Evolutionary conservation across 2,329 filamentous ascomycete species (phyloP), one percentile per base, ranked within the genome.

Genomic region (Amesomyces nigricolor): DNA sequence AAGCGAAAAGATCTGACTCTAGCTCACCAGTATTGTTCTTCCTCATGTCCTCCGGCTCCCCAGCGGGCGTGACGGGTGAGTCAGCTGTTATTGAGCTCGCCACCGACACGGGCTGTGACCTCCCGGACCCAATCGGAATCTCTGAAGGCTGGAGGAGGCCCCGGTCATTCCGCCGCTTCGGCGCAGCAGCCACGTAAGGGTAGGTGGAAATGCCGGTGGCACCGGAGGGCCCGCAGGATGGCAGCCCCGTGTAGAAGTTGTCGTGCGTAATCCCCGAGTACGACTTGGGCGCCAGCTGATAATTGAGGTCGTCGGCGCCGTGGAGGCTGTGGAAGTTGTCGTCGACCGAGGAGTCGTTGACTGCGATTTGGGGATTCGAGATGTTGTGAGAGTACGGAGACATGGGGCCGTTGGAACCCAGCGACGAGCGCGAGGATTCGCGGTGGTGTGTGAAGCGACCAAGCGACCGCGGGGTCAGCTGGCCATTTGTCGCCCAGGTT

Each of bases 381-480:
- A 73, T 78, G 63, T 74, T 81, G 55, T 76, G 71, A 39, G 75
- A 77, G 66, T 75, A 85, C 3, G 82, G 81, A 16, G 82, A 85
- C 0, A 77, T 73, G 16, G 82, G 82, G n/a, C 78, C 80, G 37
- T 78, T 75, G 0, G 82, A 85, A 10, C 79, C 80, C 40, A 84
- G 63, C 0, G 82, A 85, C 0, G 82, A 85, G 38, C 82, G 70
- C 6, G 81, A 85, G 2, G 81, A 80, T 60, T 85, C 81, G 61
- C 82, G 78, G 45, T 85, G 75, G 63, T 85, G 82, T 26, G 73
- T 64, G 38, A 74, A 66, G 14, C 73, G 71, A 54, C 68, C 67
- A 39, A 69, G 59, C 9, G 66, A 61, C 63, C 71, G 72, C 19
- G 71, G 67, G 38, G 70, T 71, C 58, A 71, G 67, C 57, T 73